Base-by-base conservation (phyloP, 805 yeast species). In the Candida golubevii region DNA sequence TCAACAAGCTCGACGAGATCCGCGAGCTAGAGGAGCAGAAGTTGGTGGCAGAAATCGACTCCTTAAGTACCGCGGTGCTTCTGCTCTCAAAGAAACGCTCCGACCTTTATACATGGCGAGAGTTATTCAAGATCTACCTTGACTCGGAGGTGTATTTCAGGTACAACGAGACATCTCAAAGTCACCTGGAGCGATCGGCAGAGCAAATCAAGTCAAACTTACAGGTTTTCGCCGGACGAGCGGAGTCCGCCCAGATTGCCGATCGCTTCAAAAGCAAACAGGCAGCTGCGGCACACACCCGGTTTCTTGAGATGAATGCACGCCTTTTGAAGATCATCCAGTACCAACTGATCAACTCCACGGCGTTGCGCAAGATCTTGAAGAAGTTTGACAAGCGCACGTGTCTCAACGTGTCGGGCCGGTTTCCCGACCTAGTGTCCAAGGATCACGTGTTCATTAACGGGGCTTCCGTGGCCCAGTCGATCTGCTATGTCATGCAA, bases 311-410 rank as follows among this genome's bases (percentile, higher is more conserved):
- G 4, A 55, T 83, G 53, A 85, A 85, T 57, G 62, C 68, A 29
- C 76, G 76, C 44, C 61, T 85, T 15, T 57, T 85, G 35, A 77
- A 78, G 54, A 72, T 79, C 9, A 67, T 80, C 28, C 77, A 78
- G 49, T 85, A 79, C 56, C 85, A 82, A 54, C 66, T 75, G 8
- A 69, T 84, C 47, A 85, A 85, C 60, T 67, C 75, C 30, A 71
- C 78, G 35, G 91, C 91, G 0, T 72, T 83, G 33, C 64, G 74
- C 13, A 85, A 85, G 60, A 85, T 85, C 48, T 67, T 84, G 56
- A 84, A 85, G 58, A 85, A 85, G 57, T 85, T 85, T 54, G 89
- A 85, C 53, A 85, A 85, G 58, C 83, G 79, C 54, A 85, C 91
- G 0, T 64, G 78, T 7, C 62, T 84, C 27, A 70, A 73, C 28